These are phyloP conservation scores for Beta corolliflora DNA, from an alignment of 179 eudicot genomes.

Conservation along the genomic window DNA sequence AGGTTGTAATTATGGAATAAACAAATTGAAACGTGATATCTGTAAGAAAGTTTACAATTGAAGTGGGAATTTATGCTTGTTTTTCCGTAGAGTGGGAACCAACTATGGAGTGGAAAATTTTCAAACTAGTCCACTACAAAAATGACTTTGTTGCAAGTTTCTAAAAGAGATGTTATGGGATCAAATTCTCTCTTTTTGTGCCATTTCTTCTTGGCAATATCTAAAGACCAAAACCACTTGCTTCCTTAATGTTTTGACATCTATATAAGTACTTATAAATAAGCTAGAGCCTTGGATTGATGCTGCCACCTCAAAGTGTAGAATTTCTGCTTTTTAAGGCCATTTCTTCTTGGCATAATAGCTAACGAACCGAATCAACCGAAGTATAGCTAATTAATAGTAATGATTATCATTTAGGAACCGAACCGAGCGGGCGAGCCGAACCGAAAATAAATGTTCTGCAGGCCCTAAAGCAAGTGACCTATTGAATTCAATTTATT, in stretches of 20 bases:
- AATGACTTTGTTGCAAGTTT: conserved; percentile 29
- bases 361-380: too few relatives aligned
- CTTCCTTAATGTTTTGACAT: neutral
- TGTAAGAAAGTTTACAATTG: conserved; percentile 7
- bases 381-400: too few relatives aligned
- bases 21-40: neutral
- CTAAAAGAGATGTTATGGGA: conserved; percentile 39
- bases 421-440: too few relatives aligned
- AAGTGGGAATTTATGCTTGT: conserved; percentile 28
- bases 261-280: neutral
- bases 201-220: neutral
- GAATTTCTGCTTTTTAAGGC: too few relatives aligned
- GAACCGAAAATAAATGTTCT: too few relatives aligned
- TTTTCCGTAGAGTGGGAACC: conserved; percentile 23
- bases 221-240: neutral
- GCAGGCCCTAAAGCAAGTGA: too few relatives aligned
- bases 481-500: conserved; percentile 3
- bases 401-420: too few relatives aligned
- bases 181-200: conserved; percentile 38
- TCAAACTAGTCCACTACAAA: conserved; percentile 20
- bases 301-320: neutral
- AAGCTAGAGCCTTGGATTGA: neutral
- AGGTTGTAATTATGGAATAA: neutral
- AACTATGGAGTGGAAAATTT: conserved; percentile 27
- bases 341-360: too few relatives aligned